Evolutionary conservation across 2,329 filamentous ascomycete genomes (phyloP).

Genomic region (Penicillium sp.): DNA sequence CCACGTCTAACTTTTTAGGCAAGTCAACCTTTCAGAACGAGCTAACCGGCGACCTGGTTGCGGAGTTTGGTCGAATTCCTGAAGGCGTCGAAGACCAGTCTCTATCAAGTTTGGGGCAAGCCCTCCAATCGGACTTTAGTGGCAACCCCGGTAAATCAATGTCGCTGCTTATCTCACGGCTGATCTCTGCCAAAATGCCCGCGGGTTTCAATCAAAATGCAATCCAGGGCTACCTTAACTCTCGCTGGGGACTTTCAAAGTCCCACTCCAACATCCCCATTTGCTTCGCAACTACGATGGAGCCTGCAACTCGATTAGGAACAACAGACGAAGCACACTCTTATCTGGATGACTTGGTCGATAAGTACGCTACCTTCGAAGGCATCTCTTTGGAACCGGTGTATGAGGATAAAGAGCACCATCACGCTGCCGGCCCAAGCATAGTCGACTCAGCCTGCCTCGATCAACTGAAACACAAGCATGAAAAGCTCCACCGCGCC

Average conservation of each 20-base stretch:
- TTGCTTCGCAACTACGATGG: constrained; percentile 29
- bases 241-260: constrained; percentile 34
- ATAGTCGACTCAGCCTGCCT: constrained; percentile 8
- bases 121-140: constrained; percentile 35
- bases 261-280: constrained; percentile 25
- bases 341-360: constrained; percentile 31
- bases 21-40: constrained; percentile 54
- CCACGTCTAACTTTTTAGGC: constrained; percentile 28
- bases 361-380: constrained; percentile 22
- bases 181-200: constrained; percentile 38
- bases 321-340: constrained; percentile 21
- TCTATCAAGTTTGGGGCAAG: constrained; percentile 37
- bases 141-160: constrained; percentile 39
- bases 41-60: constrained; percentile 48
- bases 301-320: constrained; percentile 28
- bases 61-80: constrained; percentile 48
- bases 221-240: constrained; percentile 28
- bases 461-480: constrained; percentile 8
- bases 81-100: constrained; percentile 47
- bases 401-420: background rate
- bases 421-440: background rate
- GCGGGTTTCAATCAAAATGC: constrained; percentile 31
- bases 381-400: constrained; percentile 18
- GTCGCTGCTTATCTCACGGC: constrained; percentile 34
- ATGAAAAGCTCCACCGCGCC: constrained; percentile 14